A percentile compares a stretch with the other conserved stretches of the same genome.
Conservation (phyloP, 2,329 filamentous ascomycete species). For the Colletotrichum sp. region DNA sequence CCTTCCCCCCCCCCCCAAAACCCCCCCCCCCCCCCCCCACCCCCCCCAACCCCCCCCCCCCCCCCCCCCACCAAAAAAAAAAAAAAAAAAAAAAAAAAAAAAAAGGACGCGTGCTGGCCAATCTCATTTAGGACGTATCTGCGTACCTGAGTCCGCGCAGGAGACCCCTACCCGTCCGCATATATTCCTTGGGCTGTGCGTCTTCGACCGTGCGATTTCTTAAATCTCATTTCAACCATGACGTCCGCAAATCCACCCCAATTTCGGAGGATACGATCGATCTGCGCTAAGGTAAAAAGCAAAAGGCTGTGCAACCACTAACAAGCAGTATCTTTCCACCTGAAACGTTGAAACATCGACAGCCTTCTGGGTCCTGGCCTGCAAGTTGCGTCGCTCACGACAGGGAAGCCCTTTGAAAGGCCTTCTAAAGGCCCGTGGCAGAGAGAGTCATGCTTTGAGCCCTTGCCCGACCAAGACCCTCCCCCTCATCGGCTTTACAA, state of each 20-base stretch:
- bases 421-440: not conserved
- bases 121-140: not conserved
- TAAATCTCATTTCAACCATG: constrained; percentile 16
- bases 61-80: no score
- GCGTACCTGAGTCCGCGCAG: not conserved
- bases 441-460: constrained; percentile 5
- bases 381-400: not conserved
- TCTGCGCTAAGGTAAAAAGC: constrained; percentile 16
- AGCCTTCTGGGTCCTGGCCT: constrained; percentile 12
- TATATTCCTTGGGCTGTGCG: not conserved
- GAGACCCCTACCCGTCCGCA: not conserved
- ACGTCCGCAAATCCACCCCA: constrained; percentile 17
- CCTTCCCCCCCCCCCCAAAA: no score
- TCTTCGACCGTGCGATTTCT: not conserved
- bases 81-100: not conserved
- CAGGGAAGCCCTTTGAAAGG: not conserved
- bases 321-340: constrained; percentile 9
- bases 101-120: not conserved
- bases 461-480: not conserved
- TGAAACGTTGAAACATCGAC: constrained; percentile 21
- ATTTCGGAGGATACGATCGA: constrained; percentile 22
- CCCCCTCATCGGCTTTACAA: constrained; percentile 3
- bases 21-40: no score
- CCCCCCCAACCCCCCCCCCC: no score
- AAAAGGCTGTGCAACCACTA: constrained; percentile 1